A percentile compares a stretch with the other conserved stretches of the same genome.
Evolutionary conservation across 2,329 filamentous ascomycete species (phyloP).

Genomic region (Trichoderma endophyticum): DNA sequence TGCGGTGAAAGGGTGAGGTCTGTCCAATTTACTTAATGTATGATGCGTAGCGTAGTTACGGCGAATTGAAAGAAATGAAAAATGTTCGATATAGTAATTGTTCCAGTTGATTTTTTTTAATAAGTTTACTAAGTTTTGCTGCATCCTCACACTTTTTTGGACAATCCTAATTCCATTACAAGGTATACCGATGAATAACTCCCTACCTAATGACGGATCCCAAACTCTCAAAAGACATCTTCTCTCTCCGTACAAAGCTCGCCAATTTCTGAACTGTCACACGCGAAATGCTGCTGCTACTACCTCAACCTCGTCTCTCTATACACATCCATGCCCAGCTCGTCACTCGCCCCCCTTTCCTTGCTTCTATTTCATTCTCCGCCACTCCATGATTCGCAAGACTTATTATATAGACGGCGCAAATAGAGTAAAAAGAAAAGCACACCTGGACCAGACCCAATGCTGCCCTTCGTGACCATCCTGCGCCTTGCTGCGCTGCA

Average conservation of each 20-base stretch:
- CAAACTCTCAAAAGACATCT: constrained; percentile 21
- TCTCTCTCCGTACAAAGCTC: neutral
- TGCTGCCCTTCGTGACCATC: constrained; percentile 36
- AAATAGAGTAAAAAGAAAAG: constrained; percentile 26
- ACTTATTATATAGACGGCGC: constrained; percentile 25
- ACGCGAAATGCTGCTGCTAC: constrained; percentile 9
- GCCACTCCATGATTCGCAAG: constrained; percentile 18
- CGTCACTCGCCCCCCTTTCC: neutral
- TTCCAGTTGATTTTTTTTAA: neutral
- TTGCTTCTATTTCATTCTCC: constrained; percentile 13
- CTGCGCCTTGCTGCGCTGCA: constrained; percentile 40
- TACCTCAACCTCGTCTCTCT: neutral
- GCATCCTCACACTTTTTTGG: constrained; percentile 4
- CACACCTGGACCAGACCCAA: constrained; percentile 35
- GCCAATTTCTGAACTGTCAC: constrained; percentile 6
- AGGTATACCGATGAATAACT: constrained; percentile 34
- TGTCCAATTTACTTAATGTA: neutral
- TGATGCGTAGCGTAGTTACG: neutral
- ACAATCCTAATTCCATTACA: constrained; percentile 35
- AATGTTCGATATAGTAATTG: neutral
- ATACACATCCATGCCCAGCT: constrained; percentile 5
- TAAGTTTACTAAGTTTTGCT: neutral
- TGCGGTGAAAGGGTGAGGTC: neutral
- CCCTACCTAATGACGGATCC: constrained; percentile 23
- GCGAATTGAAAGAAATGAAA: neutral